Percentiles rank a stretch among this genome's conserved stretches.
These are phyloP conservation scores for Ustilago curta DNA, from an alignment of 1,284 basidiomycete species.

Conservation along the genomic window DNA sequence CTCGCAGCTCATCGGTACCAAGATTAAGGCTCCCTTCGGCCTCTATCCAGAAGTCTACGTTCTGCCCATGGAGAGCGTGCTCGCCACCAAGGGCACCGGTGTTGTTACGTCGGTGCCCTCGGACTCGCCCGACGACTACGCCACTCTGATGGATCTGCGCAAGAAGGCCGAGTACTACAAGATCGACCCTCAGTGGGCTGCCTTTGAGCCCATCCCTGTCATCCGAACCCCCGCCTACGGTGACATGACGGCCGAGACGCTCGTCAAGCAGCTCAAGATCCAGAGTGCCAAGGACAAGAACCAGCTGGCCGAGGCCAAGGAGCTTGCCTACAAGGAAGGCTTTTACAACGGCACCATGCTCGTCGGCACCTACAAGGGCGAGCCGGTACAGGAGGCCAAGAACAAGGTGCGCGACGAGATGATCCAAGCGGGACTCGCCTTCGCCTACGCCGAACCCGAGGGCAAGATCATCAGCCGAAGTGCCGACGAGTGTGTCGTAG, in stretches of 20 bases:
- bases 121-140: slow-evolving; percentile 97
- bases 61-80: slow-evolving; percentile 96
- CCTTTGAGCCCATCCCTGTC: slow-evolving; percentile 87
- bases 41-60: slow-evolving; percentile 90
- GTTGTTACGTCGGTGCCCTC: slow-evolving; percentile 98
- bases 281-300: slow-evolving; percentile 87
- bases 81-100: slow-evolving; percentile 96
- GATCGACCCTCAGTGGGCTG: slow-evolving; percentile 89
- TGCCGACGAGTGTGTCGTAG: slow-evolving; percentile 95
- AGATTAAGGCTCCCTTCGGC: slow-evolving; percentile 87
- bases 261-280: slow-evolving; percentile 92
- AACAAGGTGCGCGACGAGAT: slow-evolving; percentile 85
- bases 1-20: slow-evolving; percentile 85
- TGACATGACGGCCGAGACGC: slow-evolving; percentile 86
- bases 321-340: slow-evolving; percentile 97
- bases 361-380: slow-evolving; percentile 87
- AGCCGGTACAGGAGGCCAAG: slow-evolving; percentile 90
- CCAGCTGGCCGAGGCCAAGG: slow-evolving; percentile 94
- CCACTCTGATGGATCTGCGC: slow-evolving; percentile 88
- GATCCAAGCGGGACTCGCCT: slow-evolving; percentile 82
- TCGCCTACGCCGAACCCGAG: slow-evolving; percentile 96
- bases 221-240: slow-evolving; percentile 90
- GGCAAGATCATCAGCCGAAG: slow-evolving; percentile 88
- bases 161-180: slow-evolving; percentile 99
- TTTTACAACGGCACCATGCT: slow-evolving; percentile 94